phyloP scores from a whole-genome alignment of 2,329 filamentous ascomycete species.

The Colletotrichum noveboracense region DNA sequence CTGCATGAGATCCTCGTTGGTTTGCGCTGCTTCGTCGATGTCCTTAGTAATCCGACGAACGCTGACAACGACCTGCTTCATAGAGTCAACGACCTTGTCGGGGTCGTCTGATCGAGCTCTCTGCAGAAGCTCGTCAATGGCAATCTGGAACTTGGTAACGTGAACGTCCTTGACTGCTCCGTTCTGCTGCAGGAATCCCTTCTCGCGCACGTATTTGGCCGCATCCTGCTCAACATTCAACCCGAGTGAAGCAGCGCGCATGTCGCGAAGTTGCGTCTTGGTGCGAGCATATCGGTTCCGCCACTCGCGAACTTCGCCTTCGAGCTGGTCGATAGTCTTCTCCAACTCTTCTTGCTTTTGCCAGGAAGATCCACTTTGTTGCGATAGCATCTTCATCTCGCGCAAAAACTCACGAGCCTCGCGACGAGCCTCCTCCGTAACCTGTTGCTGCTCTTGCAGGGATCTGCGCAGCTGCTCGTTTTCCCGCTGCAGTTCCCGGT shows the following conservation, averaged over 20 bases:
- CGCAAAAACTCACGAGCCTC: conserved; percentile 83
- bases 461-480: conserved; percentile 72
- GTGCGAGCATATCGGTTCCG: conserved; percentile 85
- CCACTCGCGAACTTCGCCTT: conserved; percentile 88
- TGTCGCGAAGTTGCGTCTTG: conserved; percentile 83
- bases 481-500: conserved; percentile 66
- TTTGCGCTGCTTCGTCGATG: conserved; percentile 64
- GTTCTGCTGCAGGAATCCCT: conserved; percentile 70
- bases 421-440: conserved; percentile 84
- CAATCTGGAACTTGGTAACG: conserved; percentile 92
- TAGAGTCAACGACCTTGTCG: conserved; percentile 77
- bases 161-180: conserved; percentile 90
- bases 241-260: conserved; percentile 82
- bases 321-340: conserved; percentile 75
- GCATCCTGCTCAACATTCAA: conserved; percentile 73
- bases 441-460: conserved; percentile 75
- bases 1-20: conserved; percentile 58
- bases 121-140: conserved; percentile 88
- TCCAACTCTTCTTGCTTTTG: conserved; percentile 84
- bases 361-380: conserved; percentile 78
- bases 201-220: conserved; percentile 69
- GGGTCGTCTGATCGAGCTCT: conserved; percentile 77
- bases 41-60: conserved; percentile 87
- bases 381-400: conserved; percentile 88
- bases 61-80: conserved; percentile 84